phyloP scores from a whole-genome alignment of 179 eudicot genomes.

The Carnegiea gigantea region DNA sequence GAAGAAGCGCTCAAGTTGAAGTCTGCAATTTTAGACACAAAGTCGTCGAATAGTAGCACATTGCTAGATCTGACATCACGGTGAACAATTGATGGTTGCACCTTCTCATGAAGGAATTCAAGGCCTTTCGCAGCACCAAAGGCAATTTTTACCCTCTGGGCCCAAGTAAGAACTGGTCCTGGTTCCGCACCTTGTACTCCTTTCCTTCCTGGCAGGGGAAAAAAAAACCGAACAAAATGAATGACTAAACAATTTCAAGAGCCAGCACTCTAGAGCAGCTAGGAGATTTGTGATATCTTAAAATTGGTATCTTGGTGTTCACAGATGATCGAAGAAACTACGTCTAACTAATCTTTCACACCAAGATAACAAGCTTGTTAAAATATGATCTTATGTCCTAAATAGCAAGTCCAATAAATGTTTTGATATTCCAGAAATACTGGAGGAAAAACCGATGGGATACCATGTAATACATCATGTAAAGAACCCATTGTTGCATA shows the following conservation, averaged over 20 bases:
- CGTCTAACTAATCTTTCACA: not conserved
- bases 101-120: conserved; percentile 77
- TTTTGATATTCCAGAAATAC: too few relatives aligned
- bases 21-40: conserved; percentile 70
- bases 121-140: conserved; percentile 83
- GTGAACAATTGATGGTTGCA: conserved; percentile 80
- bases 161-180: conserved; percentile 76
- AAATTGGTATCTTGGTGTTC: not conserved
- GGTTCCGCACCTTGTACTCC: conserved; percentile 85
- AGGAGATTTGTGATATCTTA: not conserved
- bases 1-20: conserved; percentile 71
- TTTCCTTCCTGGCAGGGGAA: conserved; percentile 50
- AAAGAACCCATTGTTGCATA: too few relatives aligned
- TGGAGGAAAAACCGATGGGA: too few relatives aligned
- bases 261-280: not conserved
- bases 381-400: too few relatives aligned
- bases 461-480: too few relatives aligned
- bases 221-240: not conserved
- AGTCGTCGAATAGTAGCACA: conserved; percentile 72
- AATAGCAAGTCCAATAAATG: too few relatives aligned
- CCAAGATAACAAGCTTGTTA: too few relatives aligned
- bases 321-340: too few relatives aligned
- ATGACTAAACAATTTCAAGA: not conserved
- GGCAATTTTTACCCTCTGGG: conserved; percentile 72
- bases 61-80: conserved; percentile 82